phyloP scores from a whole-genome alignment of 441 rosid genomes.

The Populus hybrid region DNA sequence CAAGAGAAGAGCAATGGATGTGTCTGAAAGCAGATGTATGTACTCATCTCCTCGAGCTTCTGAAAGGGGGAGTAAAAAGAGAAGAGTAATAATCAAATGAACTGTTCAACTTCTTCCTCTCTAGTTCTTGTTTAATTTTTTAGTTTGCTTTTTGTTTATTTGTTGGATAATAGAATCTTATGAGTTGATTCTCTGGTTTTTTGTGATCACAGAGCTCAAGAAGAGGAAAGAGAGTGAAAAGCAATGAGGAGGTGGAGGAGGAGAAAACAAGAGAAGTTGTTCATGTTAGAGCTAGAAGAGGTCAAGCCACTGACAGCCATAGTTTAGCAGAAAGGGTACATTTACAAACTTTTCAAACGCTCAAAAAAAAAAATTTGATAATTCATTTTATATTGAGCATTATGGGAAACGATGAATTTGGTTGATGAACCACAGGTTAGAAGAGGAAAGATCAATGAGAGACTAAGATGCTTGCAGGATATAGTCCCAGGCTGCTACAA shows the following conservation, averaged over 20 bases:
- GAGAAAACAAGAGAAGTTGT: constrained; percentile 53
- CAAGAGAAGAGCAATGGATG: constrained; percentile 36
- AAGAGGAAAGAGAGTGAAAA: constrained; percentile 52
- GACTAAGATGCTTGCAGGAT: constrained; percentile 59
- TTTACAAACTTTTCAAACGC: background rate
- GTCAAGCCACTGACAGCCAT: constrained; percentile 85
- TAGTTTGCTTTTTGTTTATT: background rate
- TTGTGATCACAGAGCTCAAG: constrained; percentile 30
- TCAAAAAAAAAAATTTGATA: too few species aligned
- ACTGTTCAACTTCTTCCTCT: background rate
- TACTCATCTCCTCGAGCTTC: constrained; percentile 37
- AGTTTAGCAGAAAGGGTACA: constrained; percentile 78
- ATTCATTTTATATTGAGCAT: background rate
- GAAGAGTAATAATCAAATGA: constrained; percentile 24
- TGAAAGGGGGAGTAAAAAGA: constrained; percentile 22
- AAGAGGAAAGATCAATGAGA: constrained; percentile 79
- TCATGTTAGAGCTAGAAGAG: constrained; percentile 83
- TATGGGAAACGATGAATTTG: background rate
- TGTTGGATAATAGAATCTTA: background rate
- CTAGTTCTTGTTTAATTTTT: background rate
- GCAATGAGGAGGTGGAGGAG: constrained; percentile 37
- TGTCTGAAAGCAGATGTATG: constrained; percentile 35
- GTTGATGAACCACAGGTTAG: constrained; percentile 38
- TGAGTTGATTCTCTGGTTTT: background rate
- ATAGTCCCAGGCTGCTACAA: constrained; percentile 84